Conservation (phyloP, 2,329 filamentous ascomycete species). For the Pseudogymnoascus verrucosus region DNA sequence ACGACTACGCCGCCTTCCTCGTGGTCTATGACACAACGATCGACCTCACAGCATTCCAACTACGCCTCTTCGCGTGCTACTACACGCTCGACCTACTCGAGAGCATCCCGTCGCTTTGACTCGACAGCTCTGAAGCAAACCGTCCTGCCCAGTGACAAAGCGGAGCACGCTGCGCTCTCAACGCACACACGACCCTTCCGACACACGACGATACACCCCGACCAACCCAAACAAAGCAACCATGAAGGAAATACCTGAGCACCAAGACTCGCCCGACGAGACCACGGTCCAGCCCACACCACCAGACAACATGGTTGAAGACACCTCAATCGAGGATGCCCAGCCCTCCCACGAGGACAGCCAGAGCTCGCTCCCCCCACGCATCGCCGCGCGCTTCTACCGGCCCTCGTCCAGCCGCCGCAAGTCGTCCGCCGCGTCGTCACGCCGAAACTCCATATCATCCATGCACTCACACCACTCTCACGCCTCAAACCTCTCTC, state of each 20-base stretch:
- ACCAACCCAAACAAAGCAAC: neutral
- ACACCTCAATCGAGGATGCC: neutral
- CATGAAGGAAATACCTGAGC: neutral
- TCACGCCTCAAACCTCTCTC: constrained; percentile 33
- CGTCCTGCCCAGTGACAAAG: neutral
- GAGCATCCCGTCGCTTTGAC: neutral
- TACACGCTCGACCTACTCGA: neutral
- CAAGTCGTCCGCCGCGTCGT: constrained; percentile 69
- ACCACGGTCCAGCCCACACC: neutral
- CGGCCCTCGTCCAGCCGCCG: constrained; percentile 57
- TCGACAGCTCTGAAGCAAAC: neutral
- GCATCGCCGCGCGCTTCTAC: constrained; percentile 73
- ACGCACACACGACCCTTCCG: neutral
- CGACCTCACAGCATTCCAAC: neutral
- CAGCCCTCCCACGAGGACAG: neutral
- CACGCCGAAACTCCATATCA: constrained; percentile 71
- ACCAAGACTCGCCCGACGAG: neutral
- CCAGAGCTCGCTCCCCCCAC: constrained; percentile 54
- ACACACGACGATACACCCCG: neutral
- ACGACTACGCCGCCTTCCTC: constrained; percentile 1
- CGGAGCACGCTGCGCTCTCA: neutral
- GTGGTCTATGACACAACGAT: constrained; percentile 2
- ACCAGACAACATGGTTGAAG: neutral
- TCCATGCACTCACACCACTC: constrained; percentile 48
- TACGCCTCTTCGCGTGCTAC: neutral